Percentiles rank a stretch among this genome's conserved stretches.
Conservation (phyloP, 169 alveolate genomes). For the Cryptosporidium sp. region DNA sequence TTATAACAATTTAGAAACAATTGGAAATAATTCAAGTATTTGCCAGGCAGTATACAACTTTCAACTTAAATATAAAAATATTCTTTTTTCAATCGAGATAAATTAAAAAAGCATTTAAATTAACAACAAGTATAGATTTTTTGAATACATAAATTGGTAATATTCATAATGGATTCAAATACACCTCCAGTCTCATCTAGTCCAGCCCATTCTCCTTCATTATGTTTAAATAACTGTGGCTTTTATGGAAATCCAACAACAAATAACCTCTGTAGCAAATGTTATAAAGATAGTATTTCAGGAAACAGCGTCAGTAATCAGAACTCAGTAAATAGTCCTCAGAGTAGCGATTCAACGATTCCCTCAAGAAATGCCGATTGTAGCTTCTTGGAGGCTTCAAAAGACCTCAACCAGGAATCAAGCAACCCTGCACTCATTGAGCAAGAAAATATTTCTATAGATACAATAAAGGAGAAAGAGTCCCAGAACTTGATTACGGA, state of each 20-base stretch:
- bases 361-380: background rate
- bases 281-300: conserved; percentile 84
- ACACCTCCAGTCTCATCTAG: conserved; percentile 73
- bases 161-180: conserved; percentile 50
- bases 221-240: conserved; percentile 91
- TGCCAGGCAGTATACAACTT: background rate
- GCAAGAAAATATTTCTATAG: background rate
- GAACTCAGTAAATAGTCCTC: background rate
- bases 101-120: background rate
- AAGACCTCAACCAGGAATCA: background rate
- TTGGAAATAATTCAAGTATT: background rate
- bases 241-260: conserved; percentile 92
- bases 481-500: background rate
- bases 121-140: background rate
- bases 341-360: background rate
- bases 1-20: background rate
- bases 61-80: background rate
- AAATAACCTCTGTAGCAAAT: conserved; percentile 90
- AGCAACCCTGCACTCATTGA: background rate
- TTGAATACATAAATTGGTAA: background rate
- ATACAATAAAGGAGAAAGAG: background rate
- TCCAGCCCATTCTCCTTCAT: conserved; percentile 79
- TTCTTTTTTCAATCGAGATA: background rate
- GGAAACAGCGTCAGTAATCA: conserved; percentile 21
- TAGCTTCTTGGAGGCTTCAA: background rate